Percentiles rank a stretch among this genome's conserved stretches.
phyloP scores from a whole-genome alignment of 352 stramenopile species.

The Phytophthora cryptogea region DNA sequence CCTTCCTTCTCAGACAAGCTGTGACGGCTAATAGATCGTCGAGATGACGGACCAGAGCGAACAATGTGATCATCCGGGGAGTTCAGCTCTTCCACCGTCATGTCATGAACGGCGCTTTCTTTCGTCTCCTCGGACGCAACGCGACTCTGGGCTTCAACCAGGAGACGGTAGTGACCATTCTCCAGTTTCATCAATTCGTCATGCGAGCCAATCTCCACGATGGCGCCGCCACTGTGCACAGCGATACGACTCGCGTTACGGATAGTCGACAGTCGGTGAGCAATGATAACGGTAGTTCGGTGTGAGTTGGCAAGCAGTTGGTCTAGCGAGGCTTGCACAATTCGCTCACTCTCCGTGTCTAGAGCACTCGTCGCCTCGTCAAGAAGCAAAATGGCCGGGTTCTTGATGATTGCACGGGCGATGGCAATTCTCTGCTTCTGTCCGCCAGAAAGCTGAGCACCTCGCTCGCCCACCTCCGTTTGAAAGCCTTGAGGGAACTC shows the following conservation, averaged over 20 bases:
- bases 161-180: conserved; percentile 39
- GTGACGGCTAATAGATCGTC: conserved; percentile 31
- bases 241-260: conserved; percentile 83
- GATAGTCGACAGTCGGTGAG: conserved; percentile 89
- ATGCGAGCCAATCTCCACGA: conserved; percentile 85
- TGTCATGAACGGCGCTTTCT: conserved; percentile 10
- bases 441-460: conserved; percentile 91
- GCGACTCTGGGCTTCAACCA: conserved; percentile 44
- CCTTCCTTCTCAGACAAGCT: conserved; percentile 30
- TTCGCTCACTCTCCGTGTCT: conserved; percentile 38
- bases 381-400: conserved; percentile 90
- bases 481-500: conserved; percentile 73
- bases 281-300: conserved; percentile 80
- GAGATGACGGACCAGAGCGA: conserved; percentile 22
- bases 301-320: conserved; percentile 52
- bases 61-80: conserved; percentile 16
- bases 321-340: conserved; percentile 59
- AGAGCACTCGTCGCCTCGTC: conserved; percentile 64
- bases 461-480: conserved; percentile 84
- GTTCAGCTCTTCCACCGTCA: conserved; percentile 16
- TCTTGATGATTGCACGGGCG: conserved; percentile 89
- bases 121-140: conserved; percentile 21
- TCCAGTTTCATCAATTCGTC: conserved; percentile 71
- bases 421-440: conserved; percentile 95
- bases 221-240: conserved; percentile 69